These are phyloP conservation scores for Cyclotella choctawhatcheeana DNA, from an alignment of 108 stramenopile species.

Conservation along the genomic window DNA sequence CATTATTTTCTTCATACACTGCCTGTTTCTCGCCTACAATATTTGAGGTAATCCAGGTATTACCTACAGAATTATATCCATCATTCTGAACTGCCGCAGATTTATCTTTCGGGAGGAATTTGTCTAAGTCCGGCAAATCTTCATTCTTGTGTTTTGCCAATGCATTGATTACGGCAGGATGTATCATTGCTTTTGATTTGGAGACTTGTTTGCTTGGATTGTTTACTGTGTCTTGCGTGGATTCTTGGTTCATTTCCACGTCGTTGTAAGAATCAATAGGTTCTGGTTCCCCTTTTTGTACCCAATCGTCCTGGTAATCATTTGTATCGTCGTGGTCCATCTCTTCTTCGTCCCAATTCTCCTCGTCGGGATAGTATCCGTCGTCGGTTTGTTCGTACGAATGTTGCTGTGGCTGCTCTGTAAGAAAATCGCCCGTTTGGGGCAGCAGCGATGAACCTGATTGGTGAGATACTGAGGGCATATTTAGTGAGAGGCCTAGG, in stretches of 20 bases:
- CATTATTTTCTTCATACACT: too few relatives aligned
- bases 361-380: not conserved
- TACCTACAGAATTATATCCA: not conserved
- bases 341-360: not conserved
- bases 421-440: not conserved
- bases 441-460: not conserved
- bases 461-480: not conserved
- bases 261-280: not conserved
- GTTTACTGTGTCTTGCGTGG: not conserved
- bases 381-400: not conserved
- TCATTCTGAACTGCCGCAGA: not conserved
- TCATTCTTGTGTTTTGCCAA: not conserved
- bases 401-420: not conserved
- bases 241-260: not conserved
- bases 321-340: not conserved
- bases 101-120: not conserved
- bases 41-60: not conserved
- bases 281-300: not conserved
- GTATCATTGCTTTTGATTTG: not conserved
- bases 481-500: not conserved
- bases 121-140: not conserved
- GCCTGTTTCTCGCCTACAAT: not conserved
- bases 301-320: not conserved
- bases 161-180: slow-evolving; percentile 3
- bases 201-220: not conserved